phyloP scores from a whole-genome alignment of 495 filamentous ascomycete species.

The Tuber magnatum region DNA sequence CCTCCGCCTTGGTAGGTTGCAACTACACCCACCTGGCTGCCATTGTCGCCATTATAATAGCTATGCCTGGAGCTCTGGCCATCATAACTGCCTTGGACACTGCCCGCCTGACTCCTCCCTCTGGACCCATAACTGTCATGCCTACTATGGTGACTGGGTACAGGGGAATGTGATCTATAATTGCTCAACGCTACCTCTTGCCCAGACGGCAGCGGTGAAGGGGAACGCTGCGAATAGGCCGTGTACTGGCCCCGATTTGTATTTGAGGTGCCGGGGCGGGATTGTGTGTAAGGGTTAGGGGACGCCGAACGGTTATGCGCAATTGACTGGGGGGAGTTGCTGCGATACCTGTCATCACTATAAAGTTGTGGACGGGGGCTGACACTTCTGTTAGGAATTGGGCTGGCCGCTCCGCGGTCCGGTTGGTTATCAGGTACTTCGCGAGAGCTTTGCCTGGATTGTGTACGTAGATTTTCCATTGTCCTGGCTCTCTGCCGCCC shows the following conservation, averaged over 20 bases:
- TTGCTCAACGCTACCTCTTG: conserved; percentile 37
- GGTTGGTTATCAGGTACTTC: conserved; percentile 44
- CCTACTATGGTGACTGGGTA: conserved; percentile 36
- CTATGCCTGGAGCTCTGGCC: conserved; percentile 34
- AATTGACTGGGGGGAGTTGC: conserved; percentile 33
- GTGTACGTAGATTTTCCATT: conserved; percentile 32
- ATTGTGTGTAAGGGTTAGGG: conserved; percentile 40
- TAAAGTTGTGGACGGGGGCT: conserved; percentile 50
- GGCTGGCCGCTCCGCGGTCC: conserved; percentile 37
- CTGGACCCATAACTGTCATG: conserved; percentile 53
- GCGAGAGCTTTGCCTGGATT: conserved; percentile 35
- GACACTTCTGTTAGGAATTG: conserved; percentile 51
- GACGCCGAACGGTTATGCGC: conserved; percentile 34
- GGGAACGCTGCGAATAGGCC: conserved; percentile 36
- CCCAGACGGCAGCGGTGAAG: conserved; percentile 35
- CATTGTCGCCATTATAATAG: conserved; percentile 30
- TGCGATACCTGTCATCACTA: conserved; percentile 37
- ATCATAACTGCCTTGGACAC: conserved; percentile 33
- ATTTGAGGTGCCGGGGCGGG: conserved; percentile 38
- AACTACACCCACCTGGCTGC: conserved; percentile 34
- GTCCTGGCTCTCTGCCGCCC: conserved; percentile 39
- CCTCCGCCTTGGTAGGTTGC: conserved; percentile 27
- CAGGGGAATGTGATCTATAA: conserved; percentile 35
- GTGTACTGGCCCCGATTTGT: conserved; percentile 34
- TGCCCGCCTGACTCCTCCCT: conserved; percentile 40